Evolutionary conservation across 371 early-diverging fungal genomes (phyloP).

Genomic region (Syncephalis fuscata): DNA sequence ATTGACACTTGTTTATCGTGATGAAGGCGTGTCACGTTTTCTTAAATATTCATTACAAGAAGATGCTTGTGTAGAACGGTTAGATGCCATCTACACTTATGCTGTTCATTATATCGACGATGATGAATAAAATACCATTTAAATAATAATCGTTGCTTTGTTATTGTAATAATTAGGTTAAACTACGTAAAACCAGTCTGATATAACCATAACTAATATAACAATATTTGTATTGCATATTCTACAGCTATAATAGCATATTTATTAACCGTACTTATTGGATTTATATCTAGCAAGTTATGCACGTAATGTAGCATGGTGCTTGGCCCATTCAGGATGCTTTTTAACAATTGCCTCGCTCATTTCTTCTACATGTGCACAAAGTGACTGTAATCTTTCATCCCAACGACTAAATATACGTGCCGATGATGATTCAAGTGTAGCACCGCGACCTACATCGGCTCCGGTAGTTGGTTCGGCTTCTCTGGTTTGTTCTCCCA

Average conservation of each 20-base stretch:
- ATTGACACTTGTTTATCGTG: slow-evolving; percentile 26
- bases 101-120: too few species aligned
- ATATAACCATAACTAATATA: too few species aligned
- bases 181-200: too few species aligned
- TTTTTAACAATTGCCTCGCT: slow-evolving; percentile 29
- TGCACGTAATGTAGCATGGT: too few species aligned
- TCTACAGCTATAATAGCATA: too few species aligned
- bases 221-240: too few species aligned
- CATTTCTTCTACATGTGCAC: slow-evolving; percentile 36
- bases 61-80: slow-evolving; percentile 8
- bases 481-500: slow-evolving; percentile 1
- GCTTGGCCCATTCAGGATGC: slow-evolving; percentile 20
- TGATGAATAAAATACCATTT: too few species aligned
- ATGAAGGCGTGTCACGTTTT: slow-evolving; percentile 30
- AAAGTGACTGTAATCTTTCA: slow-evolving; percentile 33
- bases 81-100: too few species aligned
- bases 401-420: slow-evolving; percentile 28
- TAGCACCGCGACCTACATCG: slow-evolving; percentile 9
- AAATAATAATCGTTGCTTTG: too few species aligned
- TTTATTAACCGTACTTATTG: too few species aligned
- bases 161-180: too few species aligned
- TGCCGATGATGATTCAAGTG: slow-evolving; percentile 8
- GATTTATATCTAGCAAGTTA: too few species aligned
- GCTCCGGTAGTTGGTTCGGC: slow-evolving; percentile 8
- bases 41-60: slow-evolving; percentile 17